phyloP scores from a whole-genome alignment of 768 basidiomycete species.

The Cyclocybe cylindracea region DNA sequence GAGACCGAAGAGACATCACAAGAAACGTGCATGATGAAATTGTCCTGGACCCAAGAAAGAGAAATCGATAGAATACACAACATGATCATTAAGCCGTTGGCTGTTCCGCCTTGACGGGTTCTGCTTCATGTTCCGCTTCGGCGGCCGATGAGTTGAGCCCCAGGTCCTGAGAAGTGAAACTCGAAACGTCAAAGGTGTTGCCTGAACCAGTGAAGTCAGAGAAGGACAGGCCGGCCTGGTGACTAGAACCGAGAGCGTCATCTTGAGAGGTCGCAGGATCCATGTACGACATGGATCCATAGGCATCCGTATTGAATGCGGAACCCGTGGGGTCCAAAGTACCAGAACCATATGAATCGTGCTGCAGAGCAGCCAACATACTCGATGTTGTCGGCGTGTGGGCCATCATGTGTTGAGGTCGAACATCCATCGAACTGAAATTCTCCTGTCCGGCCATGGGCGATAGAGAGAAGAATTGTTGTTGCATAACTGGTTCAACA shows the following conservation, averaged over 20 bases:
- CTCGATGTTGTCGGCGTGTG: conserved; percentile 88
- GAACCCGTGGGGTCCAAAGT: conserved; percentile 66
- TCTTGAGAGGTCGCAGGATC: conserved; percentile 68
- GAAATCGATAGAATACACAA: conserved; percentile 16
- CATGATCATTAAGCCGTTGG: conserved; percentile 29
- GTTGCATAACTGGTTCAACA: conserved; percentile 90
- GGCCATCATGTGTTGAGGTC: conserved; percentile 64
- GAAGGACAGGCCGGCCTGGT: conserved; percentile 67
- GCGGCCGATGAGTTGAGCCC: conserved; percentile 54
- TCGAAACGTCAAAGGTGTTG: conserved; percentile 68
- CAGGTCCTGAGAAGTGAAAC: conserved; percentile 69
- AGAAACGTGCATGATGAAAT: conserved; percentile 20
- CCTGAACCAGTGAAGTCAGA: conserved; percentile 65
- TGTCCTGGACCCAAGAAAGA: conserved; percentile 22
- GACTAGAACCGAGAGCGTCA: conserved; percentile 58
- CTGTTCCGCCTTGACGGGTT: conserved; percentile 69
- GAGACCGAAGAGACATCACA: conserved; percentile 16
- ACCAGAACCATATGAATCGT: conserved; percentile 66
- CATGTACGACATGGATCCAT: conserved; percentile 75
- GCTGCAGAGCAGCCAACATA: conserved; percentile 87
- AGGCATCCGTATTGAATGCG: conserved; percentile 68
- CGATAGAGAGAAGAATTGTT: conserved; percentile 83
- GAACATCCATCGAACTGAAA: conserved; percentile 66
- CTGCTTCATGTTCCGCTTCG: conserved; percentile 65
- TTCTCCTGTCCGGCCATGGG: conserved; percentile 89